Evolutionary conservation across 345 rosid species (phyloP), one percentile per base, ranked within the genome.

Genomic region (Orychophragmus violaceus): DNA sequence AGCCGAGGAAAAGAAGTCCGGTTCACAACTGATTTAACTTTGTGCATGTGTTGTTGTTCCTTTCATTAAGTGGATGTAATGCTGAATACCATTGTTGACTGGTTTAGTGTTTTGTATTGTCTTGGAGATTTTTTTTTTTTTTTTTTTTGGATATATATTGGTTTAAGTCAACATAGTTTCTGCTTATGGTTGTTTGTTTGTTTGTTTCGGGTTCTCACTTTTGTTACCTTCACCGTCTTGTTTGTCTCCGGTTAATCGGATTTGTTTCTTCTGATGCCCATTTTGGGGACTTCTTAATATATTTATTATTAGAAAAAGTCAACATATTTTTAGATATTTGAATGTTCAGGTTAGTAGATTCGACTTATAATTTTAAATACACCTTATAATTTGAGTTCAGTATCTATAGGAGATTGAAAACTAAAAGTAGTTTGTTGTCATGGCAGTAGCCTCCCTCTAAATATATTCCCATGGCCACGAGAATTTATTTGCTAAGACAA

Each of bases 1-100:
- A 71, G 25, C 71, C 70, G 10, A 64, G 11, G 53, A 72, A 72
- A 49, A 48, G 76, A 64, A 44, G 53, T 57, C 75, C 76, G 4
- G 70, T 72, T 57, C 70, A 72, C 52, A 72, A 72, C 19, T 71
- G 39, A 36, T 71, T n/a, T n/a, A 52, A 42, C 68, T 12, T 30
- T 51, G n/a, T n/a, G n/a, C n/a, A n/a, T 53, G 46, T 42, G 6
- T 18, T 22, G 1, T 51, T 25, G 12, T 27, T 60, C 5, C 13
- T 28, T 60, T 54, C 28, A 2, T 18, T 32, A 24, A 49, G 39
- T 37, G 16, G 36, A 21, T 62, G 74, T 50, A 69, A 59, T 51
- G 45, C 18, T 69, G 33, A 36, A 59, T 68, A 6, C n/a, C n/a
- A n/a, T n/a, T n/a, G n/a, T 67, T 12, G 14, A 56, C 54, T 45